Conservation (phyloP, 768 basidiomycete genomes). For the Sarcodon sp. region DNA sequence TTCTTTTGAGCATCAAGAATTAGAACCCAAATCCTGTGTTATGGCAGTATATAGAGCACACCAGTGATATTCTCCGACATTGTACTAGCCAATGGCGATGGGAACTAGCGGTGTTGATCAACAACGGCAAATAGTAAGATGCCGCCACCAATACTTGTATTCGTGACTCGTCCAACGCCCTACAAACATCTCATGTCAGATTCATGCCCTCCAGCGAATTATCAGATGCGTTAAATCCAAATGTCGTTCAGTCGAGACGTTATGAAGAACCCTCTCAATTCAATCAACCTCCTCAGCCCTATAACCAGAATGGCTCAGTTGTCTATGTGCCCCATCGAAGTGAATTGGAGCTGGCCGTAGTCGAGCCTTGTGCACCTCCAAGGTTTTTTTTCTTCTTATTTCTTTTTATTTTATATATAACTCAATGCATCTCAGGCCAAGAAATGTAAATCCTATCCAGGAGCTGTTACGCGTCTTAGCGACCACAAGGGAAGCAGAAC, state of each 20-base stretch:
- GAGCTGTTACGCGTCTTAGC: conserved; percentile 47
- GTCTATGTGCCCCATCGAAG: conserved; percentile 42
- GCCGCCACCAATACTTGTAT: not conserved
- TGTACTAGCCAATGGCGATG: no score
- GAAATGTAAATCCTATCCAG: conserved; percentile 32
- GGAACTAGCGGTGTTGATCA: no score
- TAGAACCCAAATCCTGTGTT: no score
- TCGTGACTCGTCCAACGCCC: not conserved
- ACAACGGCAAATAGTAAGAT: not conserved
- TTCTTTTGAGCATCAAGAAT: no score
- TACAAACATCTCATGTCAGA: conserved; percentile 1
- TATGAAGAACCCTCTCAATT: not conserved
- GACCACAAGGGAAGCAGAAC: conserved; percentile 46
- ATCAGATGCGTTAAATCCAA: conserved; percentile 67
- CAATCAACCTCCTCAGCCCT: conserved; percentile 12
- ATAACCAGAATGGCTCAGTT: conserved; percentile 18
- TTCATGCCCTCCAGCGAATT: conserved; percentile 61
- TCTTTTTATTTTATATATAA: not conserved
- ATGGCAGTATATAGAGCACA: no score
- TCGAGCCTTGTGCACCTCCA: conserved; percentile 22
- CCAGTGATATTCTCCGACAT: no score
- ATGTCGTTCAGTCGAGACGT: conserved; percentile 27
- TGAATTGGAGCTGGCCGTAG: conserved; percentile 52
- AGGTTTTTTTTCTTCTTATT: conserved; percentile 1
- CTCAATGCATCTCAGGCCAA: conserved; percentile 11